Percentiles rank a stretch among this genome's conserved stretches.
phyloP scores from a whole-genome alignment of 192 early-diverging fungal genomes.

The Dimargaris xerosporica region DNA sequence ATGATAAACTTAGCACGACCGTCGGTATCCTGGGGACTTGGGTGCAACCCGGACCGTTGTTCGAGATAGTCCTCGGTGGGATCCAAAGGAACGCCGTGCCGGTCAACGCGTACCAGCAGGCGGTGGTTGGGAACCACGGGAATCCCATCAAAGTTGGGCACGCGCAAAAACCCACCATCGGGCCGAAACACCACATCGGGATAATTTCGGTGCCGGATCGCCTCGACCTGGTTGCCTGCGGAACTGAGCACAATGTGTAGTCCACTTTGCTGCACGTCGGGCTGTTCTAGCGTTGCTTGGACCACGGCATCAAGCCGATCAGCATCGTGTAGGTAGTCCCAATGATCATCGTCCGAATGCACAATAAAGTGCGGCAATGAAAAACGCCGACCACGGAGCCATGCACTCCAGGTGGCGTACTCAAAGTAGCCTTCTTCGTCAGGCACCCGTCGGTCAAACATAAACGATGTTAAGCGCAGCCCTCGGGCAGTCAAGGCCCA shows the following conservation, averaged over 20 bases:
- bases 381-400: constrained; percentile 31
- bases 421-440: constrained; percentile 62
- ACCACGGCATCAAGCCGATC: neutral
- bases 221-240: constrained; percentile 20
- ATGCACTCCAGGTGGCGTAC: constrained; percentile 32
- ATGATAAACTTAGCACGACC: constrained; percentile 50
- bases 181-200: constrained; percentile 37
- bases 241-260: neutral
- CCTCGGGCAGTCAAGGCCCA: constrained; percentile 47
- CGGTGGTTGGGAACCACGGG: constrained; percentile 58
- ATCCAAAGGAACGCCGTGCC: constrained; percentile 32
- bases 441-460: constrained; percentile 50
- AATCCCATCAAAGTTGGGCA: constrained; percentile 71
- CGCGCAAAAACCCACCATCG: constrained; percentile 56
- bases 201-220: constrained; percentile 23
- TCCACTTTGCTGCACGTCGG: neutral
- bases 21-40: constrained; percentile 23
- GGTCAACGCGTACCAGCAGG: constrained; percentile 69
- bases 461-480: constrained; percentile 65
- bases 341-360: constrained; percentile 20
- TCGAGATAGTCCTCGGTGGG: constrained; percentile 36
- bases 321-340: constrained; percentile 15
- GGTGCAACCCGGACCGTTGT: constrained; percentile 32
- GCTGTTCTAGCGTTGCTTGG: neutral
- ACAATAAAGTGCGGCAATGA: constrained; percentile 13